A percentile compares a stretch with the other conserved stretches of the same genome.
Conservation (phyloP, 495 filamentous ascomycete genomes). For the Neurospora sp. region DNA sequence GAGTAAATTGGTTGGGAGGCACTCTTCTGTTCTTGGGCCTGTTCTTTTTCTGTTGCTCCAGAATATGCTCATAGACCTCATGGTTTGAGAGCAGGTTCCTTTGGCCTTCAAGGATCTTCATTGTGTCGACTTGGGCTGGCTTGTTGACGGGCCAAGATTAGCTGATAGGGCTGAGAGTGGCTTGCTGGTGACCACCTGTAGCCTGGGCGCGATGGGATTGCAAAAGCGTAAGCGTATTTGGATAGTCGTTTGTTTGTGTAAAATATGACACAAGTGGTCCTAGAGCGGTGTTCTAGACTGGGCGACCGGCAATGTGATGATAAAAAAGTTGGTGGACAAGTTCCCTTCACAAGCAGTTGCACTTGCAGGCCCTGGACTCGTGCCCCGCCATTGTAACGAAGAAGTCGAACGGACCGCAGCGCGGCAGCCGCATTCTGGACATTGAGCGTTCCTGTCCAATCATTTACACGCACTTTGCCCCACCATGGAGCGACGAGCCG, state of each 20-base stretch:
- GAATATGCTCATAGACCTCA: conserved; percentile 38
- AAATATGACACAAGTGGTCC: background rate
- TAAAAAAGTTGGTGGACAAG: background rate
- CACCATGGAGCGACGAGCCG: background rate
- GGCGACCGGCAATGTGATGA: background rate
- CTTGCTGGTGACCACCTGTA: background rate
- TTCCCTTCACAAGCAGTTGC: background rate
- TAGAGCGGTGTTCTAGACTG: background rate
- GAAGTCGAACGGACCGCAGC: background rate
- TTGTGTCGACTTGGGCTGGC: conserved; percentile 11
- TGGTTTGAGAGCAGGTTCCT: conserved; percentile 36
- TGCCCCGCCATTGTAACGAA: background rate
- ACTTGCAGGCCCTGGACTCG: background rate
- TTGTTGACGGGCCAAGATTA: background rate
- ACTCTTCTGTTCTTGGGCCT: conserved; percentile 28
- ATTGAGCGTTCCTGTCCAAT: background rate
- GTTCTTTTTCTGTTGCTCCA: conserved; percentile 28
- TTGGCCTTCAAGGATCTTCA: conserved; percentile 42
- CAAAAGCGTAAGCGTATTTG: background rate
- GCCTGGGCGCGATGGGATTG: background rate
- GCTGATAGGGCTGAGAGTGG: background rate
- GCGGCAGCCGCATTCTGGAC: background rate
- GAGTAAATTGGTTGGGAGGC: conserved; percentile 23
- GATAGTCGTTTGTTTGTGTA: background rate
- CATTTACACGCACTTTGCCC: background rate